Evolutionary conservation across 164 flowering plant genomes (phyloP).

Genomic region (Magnolia officinalis): DNA sequence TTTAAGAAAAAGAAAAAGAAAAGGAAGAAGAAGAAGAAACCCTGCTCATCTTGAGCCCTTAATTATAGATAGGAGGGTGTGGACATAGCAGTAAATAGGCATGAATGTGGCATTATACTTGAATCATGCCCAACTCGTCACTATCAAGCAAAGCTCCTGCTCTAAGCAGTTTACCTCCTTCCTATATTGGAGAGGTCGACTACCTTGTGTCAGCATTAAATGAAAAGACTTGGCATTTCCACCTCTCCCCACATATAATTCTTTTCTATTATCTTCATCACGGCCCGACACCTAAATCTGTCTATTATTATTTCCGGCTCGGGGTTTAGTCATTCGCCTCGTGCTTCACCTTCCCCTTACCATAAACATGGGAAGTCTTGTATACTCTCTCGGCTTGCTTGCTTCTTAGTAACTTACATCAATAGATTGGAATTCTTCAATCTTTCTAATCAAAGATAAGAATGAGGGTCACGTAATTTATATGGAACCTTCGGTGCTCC

Average conservation of each 20-base stretch:
- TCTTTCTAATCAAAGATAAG: background rate
- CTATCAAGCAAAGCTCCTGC: no score
- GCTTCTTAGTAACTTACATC: no score
- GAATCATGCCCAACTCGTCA: no score
- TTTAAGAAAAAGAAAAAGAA: no score
- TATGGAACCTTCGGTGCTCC: background rate
- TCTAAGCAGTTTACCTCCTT: no score
- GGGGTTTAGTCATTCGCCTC: background rate
- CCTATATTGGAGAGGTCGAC: background rate
- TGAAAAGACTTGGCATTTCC: background rate
- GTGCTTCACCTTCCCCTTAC: background rate
- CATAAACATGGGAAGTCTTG: background rate
- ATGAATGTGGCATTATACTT: background rate
- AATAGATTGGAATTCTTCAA: background rate
- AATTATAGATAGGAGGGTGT: background rate
- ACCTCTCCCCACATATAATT: background rate
- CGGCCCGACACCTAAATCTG: background rate
- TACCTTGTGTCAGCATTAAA: background rate
- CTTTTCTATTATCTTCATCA: background rate
- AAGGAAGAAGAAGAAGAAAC: background rate
- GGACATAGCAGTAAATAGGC: background rate
- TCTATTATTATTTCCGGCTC: background rate
- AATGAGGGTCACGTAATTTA: background rate
- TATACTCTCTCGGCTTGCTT: background rate
- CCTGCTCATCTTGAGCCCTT: background rate